Evolutionary conservation across 805 yeast species (phyloP).

Genomic region (Yamadazyma phyllophila): DNA sequence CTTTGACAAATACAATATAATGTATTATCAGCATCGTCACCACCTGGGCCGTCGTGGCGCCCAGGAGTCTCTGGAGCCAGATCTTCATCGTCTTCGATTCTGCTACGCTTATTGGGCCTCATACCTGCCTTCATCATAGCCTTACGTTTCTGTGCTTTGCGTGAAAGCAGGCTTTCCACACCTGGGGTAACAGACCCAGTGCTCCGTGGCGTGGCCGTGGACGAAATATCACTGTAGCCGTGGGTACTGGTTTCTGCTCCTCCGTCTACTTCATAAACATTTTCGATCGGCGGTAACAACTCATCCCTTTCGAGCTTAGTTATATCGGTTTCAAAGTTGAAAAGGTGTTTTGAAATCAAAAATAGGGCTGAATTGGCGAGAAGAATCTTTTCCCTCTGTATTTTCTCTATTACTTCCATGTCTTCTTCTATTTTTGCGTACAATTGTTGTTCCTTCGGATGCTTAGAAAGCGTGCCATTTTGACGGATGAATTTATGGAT

Average conservation of each 20-base stretch:
- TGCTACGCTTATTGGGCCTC: constrained; percentile 21
- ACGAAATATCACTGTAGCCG: constrained; percentile 21
- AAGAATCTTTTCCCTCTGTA: constrained; percentile 77
- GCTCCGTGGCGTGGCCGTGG: constrained; percentile 31
- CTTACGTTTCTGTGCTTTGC: constrained; percentile 27
- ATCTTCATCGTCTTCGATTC: constrained; percentile 21
- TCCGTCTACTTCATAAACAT: constrained; percentile 22
- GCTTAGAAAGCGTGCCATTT: constrained; percentile 75
- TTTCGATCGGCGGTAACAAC: constrained; percentile 58
- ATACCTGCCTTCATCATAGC: constrained; percentile 17
- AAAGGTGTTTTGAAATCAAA: constrained; percentile 70
- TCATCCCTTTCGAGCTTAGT: constrained; percentile 77
- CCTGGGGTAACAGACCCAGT: constrained; percentile 16
- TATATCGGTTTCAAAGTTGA: constrained; percentile 71
- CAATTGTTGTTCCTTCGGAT: constrained; percentile 74
- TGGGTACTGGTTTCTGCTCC: constrained; percentile 7
- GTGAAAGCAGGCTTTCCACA: constrained; percentile 15
- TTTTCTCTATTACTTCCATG: constrained; percentile 51
- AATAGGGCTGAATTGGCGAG: constrained; percentile 83
- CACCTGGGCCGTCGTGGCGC: constrained; percentile 23
- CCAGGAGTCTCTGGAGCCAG: constrained; percentile 14
- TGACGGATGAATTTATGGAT: constrained; percentile 79
- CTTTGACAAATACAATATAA: constrained; percentile 90
- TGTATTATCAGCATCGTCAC: constrained; percentile 45
- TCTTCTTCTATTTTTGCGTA: constrained; percentile 68